Conservation (phyloP, 805 yeast genomes). For the Pichia heedii region DNA sequence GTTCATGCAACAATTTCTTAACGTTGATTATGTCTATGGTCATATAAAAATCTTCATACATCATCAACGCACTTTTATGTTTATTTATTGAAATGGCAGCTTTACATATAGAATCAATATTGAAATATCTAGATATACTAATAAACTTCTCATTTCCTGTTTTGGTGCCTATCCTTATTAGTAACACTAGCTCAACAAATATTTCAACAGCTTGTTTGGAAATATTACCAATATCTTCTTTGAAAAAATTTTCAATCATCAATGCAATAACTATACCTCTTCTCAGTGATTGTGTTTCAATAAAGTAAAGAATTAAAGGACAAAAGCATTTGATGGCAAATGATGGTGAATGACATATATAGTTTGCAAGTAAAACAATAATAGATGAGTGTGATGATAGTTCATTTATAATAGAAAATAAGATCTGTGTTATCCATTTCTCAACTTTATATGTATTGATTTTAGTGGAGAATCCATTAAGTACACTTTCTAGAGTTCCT, state of each 20-base stretch:
- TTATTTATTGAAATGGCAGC: conserved; percentile 28
- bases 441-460: conserved; percentile 14
- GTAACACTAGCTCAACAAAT: conserved; percentile 26
- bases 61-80: conserved; percentile 37
- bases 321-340: conserved; percentile 24
- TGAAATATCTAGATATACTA: conserved; percentile 25
- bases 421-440: conserved; percentile 25
- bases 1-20: background rate
- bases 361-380: conserved; percentile 28
- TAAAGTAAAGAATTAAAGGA: conserved; percentile 22
- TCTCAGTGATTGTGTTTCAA: conserved; percentile 13
- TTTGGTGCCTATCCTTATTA: conserved; percentile 34
- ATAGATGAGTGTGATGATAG: conserved; percentile 23
- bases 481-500: conserved; percentile 6
- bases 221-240: conserved; percentile 5
- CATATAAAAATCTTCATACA: conserved; percentile 36
- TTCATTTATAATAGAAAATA: conserved; percentile 29
- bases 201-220: conserved; percentile 13
- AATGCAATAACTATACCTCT: conserved; percentile 12
- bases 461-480: conserved; percentile 13
- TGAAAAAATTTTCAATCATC: conserved; percentile 20
- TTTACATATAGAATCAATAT: conserved; percentile 21
- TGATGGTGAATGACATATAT: conserved; percentile 20
- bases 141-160: conserved; percentile 19
- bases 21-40: conserved; percentile 7